A percentile compares a stretch with the other conserved stretches of the same genome.
Evolutionary conservation across 768 basidiomycete species (phyloP).

Genomic region (Termitomyces sp.): DNA sequence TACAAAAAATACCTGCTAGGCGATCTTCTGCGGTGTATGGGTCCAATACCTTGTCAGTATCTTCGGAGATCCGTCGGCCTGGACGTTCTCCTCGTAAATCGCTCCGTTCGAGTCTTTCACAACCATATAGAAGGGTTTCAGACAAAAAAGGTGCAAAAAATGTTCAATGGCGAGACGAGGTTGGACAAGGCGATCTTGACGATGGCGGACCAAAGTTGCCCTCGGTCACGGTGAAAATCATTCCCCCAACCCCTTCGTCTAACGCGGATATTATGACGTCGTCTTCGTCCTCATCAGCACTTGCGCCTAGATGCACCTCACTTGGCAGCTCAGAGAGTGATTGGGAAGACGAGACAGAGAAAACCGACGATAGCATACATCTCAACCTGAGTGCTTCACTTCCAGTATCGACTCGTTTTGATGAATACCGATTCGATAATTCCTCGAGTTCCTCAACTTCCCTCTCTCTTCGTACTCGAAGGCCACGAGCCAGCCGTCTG

Average conservation of each 20-base stretch:
- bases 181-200: slow-evolving; percentile 74
- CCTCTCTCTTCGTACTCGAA: slow-evolving; percentile 25
- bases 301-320: slow-evolving; percentile 38
- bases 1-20: slow-evolving; percentile 28
- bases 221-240: slow-evolving; percentile 31
- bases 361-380: slow-evolving; percentile 71
- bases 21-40: slow-evolving; percentile 33
- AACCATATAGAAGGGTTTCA: slow-evolving; percentile 58
- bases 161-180: slow-evolving; percentile 86
- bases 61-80: slow-evolving; percentile 45
- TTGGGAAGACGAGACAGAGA: slow-evolving; percentile 73
- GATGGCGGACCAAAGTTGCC: slow-evolving; percentile 41
- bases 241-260: slow-evolving; percentile 35
- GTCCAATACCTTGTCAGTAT: slow-evolving; percentile 32
- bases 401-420: slow-evolving; percentile 24
- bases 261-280: slow-evolving; percentile 17
- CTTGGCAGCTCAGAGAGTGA: slow-evolving; percentile 73
- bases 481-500: slow-evolving; percentile 60
- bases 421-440: slow-evolving; percentile 9
- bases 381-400: slow-evolving; percentile 43
- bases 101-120: slow-evolving; percentile 56
- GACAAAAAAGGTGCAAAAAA: slow-evolving; percentile 63
- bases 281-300: slow-evolving; percentile 20
- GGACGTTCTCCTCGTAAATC: slow-evolving; percentile 68
- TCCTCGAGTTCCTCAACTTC: slow-evolving; percentile 19